Percentiles rank a stretch among this genome's conserved stretches.
These are phyloP conservation scores for Escovopsis weberi DNA, from an alignment of 2,329 filamentous ascomycete genomes.

Conservation along the genomic window DNA sequence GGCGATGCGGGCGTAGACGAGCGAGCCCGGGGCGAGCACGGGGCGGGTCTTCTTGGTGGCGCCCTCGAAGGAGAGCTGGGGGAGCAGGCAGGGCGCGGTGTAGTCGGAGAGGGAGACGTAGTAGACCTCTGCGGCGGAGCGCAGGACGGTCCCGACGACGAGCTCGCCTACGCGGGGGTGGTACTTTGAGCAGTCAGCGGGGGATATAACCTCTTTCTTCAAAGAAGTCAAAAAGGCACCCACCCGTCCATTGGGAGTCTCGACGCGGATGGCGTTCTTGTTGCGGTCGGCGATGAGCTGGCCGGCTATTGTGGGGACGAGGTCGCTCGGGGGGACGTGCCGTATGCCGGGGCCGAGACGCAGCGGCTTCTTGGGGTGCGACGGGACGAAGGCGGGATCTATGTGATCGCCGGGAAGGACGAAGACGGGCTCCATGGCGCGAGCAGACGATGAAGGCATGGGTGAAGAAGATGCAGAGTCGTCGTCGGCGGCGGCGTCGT, in stretches of 20 bases:
- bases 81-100: constrained; percentile 52
- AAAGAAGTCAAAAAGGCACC: no score
- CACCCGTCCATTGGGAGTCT: constrained; percentile 55
- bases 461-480: background rate
- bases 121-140: constrained; percentile 62
- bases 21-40: constrained; percentile 54
- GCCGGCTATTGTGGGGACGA: constrained; percentile 54
- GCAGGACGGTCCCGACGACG: constrained; percentile 74
- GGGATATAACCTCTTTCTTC: background rate
- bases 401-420: constrained; percentile 75
- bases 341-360: constrained; percentile 75
- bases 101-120: constrained; percentile 61
- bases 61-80: constrained; percentile 82
- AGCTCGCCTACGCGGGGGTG: constrained; percentile 67
- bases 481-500: background rate
- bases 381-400: constrained; percentile 50
- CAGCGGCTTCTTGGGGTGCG: constrained; percentile 52
- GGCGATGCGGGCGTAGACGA: constrained; percentile 79
- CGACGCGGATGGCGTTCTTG: constrained; percentile 70
- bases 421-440: constrained; percentile 37
- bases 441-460: background rate
- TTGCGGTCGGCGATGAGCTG: constrained; percentile 51
- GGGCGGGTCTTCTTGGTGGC: constrained; percentile 88
- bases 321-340: constrained; percentile 61
- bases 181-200: constrained; percentile 45